Percentiles rank a stretch among this genome's conserved stretches.
Conservation (phyloP, 2,329 filamentous ascomycete species). For the Cadophora gregata region DNA sequence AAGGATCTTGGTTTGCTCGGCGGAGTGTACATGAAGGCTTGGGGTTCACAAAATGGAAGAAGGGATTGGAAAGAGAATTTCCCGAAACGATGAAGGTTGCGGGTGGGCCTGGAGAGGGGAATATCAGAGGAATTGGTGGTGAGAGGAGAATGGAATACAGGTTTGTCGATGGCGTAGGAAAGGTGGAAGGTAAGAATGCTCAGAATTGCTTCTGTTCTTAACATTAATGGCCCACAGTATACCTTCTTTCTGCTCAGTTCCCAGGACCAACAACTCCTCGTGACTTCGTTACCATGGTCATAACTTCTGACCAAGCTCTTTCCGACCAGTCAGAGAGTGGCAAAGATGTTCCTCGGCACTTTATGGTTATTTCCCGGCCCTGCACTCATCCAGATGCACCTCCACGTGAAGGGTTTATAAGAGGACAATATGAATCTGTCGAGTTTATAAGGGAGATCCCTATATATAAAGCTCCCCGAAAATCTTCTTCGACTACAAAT, state of each 20-base stretch:
- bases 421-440: constrained; percentile 88
- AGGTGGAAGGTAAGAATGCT: constrained; percentile 61
- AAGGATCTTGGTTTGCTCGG: constrained; percentile 88
- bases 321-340: constrained; percentile 31
- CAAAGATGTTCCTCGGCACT: constrained; percentile 65
- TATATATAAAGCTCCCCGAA: constrained; percentile 50
- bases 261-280: constrained; percentile 85
- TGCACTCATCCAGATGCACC: constrained; percentile 78
- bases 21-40: constrained; percentile 82
- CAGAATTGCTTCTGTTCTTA: neutral
- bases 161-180: constrained; percentile 60
- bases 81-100: constrained; percentile 75
- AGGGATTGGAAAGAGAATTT: constrained; percentile 80
- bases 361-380: constrained; percentile 87
- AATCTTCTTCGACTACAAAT: constrained; percentile 53
- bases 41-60: constrained; percentile 78
- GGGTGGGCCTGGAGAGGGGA: constrained; percentile 72
- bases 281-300: constrained; percentile 83
- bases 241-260: constrained; percentile 86
- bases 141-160: constrained; percentile 74
- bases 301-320: constrained; percentile 60
- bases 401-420: constrained; percentile 73
- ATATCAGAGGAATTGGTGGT: constrained; percentile 84
- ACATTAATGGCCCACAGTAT: constrained; percentile 59
- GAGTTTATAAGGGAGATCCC: constrained; percentile 89